Evolutionary conservation across 2,329 filamentous ascomycete genomes (phyloP).

Genomic region (Coniella vitis): DNA sequence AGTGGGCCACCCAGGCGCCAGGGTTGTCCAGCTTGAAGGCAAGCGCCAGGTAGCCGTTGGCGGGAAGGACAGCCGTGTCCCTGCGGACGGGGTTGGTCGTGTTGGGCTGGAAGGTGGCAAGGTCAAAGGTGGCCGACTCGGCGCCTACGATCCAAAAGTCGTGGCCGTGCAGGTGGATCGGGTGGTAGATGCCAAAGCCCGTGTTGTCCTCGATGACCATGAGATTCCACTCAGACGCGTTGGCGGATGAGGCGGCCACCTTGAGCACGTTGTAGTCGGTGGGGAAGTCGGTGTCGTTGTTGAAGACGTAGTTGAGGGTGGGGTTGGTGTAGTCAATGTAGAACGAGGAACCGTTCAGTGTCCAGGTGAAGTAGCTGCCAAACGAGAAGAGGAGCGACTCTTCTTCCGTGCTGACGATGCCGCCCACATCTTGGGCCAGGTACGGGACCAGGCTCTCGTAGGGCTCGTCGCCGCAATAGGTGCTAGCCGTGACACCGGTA

Average conservation of each 20-base stretch:
- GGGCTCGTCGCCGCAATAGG: neutral
- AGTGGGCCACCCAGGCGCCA: conserved; percentile 36
- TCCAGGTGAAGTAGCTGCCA: conserved; percentile 8
- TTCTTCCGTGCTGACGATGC: neutral
- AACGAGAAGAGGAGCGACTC: conserved; percentile 7
- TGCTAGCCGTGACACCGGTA: neutral
- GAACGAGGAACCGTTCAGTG: conserved; percentile 5
- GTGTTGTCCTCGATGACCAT: conserved; percentile 11
- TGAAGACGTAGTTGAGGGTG: conserved; percentile 11
- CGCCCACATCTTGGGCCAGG: conserved; percentile 14
- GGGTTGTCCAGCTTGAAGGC: conserved; percentile 30
- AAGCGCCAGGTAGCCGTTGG: conserved; percentile 30
- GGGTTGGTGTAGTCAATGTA: conserved; percentile 14
- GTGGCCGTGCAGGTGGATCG: conserved; percentile 19
- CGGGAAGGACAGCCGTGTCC: conserved; percentile 32
- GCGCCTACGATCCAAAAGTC: conserved; percentile 26
- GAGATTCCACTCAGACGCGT: neutral
- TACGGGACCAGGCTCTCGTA: conserved; percentile 9
- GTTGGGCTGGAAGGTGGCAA: conserved; percentile 26
- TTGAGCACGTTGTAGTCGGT: neutral
- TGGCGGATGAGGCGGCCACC: neutral
- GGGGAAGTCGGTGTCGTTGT: neutral
- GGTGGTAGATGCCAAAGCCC: conserved; percentile 19
- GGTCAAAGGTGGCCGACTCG: conserved; percentile 20
- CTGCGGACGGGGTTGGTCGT: conserved; percentile 38